Evolutionary conservation across 208 protist genomes (phyloP), one percentile per base, ranked within the genome.

Genomic region (Trichomonas tenax): DNA sequence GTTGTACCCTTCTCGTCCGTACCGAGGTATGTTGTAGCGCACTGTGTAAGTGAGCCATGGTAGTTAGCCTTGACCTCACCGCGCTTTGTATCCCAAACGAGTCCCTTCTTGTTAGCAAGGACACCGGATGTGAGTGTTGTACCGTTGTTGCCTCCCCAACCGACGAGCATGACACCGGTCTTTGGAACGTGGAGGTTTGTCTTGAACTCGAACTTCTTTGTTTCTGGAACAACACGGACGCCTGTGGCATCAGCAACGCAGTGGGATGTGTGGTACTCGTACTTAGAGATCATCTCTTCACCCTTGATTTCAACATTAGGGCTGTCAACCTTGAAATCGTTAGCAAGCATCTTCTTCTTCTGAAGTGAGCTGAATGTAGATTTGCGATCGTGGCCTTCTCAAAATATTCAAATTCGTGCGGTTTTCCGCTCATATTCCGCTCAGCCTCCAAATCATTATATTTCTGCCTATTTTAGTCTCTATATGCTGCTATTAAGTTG

Each of bases 101-200:
- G 96, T 63, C 97, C 96, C 21, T 96, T 96, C 41, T 96, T 97
- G 97, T 99, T 99, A 82, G 99, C 99, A 46, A 99, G 95, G 96
- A 99, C 98, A 41, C 98, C 98, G n/a, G 98, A 99, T 34, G 98
- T 99, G 34, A 99, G 97, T 0, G 99, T 99, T 31, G 98, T 98
- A 95, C 99, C 99, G 98, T 99, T 99, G 98, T 99, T 99, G 96
- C 99, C 99, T 96, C 98, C 98, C 97, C 98, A 98, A 96, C 99
- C 99, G 86, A 99, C 98, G 81, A 99, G 96, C 98, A 99, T 99
- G 44, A 98, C 86, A 38, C 96, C 96, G 21, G 89, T 95, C 9
- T 34, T 11, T 51, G 46, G 44, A 45, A 95, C 89, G 14, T 95
- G 49, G 0, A 34, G 17, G 34, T 72, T 72, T 15, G 89, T 95